Evolutionary conservation across 345 rosid genomes (phyloP).

Genomic region (Linum usitatissimum): DNA sequence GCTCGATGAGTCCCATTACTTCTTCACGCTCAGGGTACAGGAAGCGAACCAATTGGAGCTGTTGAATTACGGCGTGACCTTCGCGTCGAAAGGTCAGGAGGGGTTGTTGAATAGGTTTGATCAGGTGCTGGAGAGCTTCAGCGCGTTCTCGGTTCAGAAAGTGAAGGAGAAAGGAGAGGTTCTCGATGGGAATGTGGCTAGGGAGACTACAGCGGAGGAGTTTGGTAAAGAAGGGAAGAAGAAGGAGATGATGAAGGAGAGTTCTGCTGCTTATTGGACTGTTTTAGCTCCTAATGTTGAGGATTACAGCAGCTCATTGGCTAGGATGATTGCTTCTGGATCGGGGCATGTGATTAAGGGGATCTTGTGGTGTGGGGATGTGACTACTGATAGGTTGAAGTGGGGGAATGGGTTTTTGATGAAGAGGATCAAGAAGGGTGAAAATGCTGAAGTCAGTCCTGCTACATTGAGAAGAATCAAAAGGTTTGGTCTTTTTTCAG

Average conservation of each 20-base stretch:
- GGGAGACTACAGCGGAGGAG: slow-evolving; percentile 20
- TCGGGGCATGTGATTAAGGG: slow-evolving; percentile 83
- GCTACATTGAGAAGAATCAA: slow-evolving; percentile 54
- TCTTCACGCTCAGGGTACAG: slow-evolving; percentile 15
- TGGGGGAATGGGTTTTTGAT: slow-evolving; percentile 66
- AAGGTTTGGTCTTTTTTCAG: slow-evolving; percentile 35
- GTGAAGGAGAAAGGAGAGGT: slow-evolving; percentile 12
- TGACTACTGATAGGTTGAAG: slow-evolving; percentile 69
- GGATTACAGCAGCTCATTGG: slow-evolving; percentile 53
- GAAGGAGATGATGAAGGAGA: slow-evolving; percentile 35
- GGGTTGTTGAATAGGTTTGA: slow-evolving; percentile 16
- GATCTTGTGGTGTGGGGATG: slow-evolving; percentile 89
- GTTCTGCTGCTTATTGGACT: slow-evolving; percentile 84
- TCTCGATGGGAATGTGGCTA: slow-evolving; percentile 16
- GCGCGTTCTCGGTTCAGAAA: slow-evolving; percentile 16
- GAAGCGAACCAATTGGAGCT: slow-evolving; percentile 8
- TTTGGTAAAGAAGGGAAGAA: slow-evolving; percentile 9
- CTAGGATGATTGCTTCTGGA: slow-evolving; percentile 75
- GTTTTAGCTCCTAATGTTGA: slow-evolving; percentile 90
- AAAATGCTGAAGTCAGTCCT: slow-evolving; percentile 45
- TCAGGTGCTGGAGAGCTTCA: slow-evolving; percentile 14
- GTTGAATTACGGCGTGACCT: slow-evolving; percentile 20
- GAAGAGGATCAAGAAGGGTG: slow-evolving; percentile 35
- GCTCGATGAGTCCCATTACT: slow-evolving; percentile 26
- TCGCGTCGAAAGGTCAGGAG: slow-evolving; percentile 26